Evolutionary conservation across 2,329 filamentous ascomycete genomes (phyloP).

Genomic region (Coniochaeta hoffmannii): DNA sequence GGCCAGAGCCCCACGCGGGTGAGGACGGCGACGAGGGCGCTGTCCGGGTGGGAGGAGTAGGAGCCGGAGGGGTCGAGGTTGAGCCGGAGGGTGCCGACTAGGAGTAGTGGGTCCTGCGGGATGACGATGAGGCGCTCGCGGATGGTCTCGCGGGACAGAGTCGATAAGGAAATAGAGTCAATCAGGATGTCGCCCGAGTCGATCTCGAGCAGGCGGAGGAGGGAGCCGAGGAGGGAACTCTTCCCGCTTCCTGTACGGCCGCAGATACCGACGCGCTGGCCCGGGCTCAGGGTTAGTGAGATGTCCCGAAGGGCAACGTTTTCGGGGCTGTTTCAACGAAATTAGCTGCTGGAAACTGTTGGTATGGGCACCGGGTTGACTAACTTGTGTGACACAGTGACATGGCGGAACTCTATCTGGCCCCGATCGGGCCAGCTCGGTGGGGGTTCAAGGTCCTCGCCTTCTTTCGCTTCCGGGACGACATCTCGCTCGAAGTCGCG

Average conservation of each 20-base stretch:
- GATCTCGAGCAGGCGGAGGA: slow-evolving; percentile 15
- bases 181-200: slow-evolving; percentile 32
- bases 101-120: slow-evolving; percentile 41
- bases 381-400: slow-evolving; percentile 3
- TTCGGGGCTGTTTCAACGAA: not conserved
- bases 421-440: slow-evolving; percentile 3
- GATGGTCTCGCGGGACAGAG: slow-evolving; percentile 12
- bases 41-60: slow-evolving; percentile 28
- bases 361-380: too few relatives aligned
- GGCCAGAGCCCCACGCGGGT: slow-evolving; percentile 8
- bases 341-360: too few relatives aligned
- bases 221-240: not conserved
- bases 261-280: not conserved
- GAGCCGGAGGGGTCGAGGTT: slow-evolving; percentile 37
- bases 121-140: slow-evolving; percentile 29
- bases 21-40: slow-evolving; percentile 9
- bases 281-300: not conserved
- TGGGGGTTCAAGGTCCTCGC: not conserved
- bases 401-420: not conserved
- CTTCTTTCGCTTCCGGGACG: not conserved
- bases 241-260: not conserved
- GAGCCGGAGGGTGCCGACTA: slow-evolving; percentile 35
- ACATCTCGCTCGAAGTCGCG: not conserved
- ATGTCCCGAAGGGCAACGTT: not conserved
- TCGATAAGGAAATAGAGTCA: too few relatives aligned